These are phyloP conservation scores for Letharia lupina DNA, from an alignment of 495 filamentous ascomycete species.

Conservation along the genomic window DNA sequence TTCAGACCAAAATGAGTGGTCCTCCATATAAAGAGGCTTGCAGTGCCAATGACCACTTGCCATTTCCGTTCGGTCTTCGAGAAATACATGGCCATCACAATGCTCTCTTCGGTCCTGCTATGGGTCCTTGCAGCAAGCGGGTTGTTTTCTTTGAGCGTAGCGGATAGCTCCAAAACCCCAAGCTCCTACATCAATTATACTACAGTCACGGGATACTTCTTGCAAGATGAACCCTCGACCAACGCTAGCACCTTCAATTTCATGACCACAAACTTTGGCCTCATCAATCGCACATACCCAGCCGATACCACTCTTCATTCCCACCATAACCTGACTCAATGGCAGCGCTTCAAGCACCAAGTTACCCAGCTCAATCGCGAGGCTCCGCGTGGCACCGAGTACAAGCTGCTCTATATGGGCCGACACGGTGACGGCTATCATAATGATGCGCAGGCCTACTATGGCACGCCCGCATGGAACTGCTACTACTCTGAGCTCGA, in stretches of 20 bases:
- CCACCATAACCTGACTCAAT: constrained; percentile 45
- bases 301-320: constrained; percentile 32
- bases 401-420: constrained; percentile 62
- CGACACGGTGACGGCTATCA: constrained; percentile 68
- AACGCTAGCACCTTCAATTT: constrained; percentile 59
- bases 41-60: background rate
- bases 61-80: background rate
- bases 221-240: constrained; percentile 58
- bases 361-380: constrained; percentile 47
- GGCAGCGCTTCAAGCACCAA: constrained; percentile 55
- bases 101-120: constrained; percentile 6
- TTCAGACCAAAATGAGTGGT: background rate
- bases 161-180: background rate
- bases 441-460: constrained; percentile 55
- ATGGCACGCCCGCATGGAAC: constrained; percentile 61
- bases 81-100: background rate
- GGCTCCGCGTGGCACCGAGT: constrained; percentile 41
- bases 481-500: constrained; percentile 66
- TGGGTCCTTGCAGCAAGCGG: background rate
- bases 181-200: constrained; percentile 46
- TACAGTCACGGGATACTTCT: constrained; percentile 59
- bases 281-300: constrained; percentile 51
- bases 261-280: constrained; percentile 58
- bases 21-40: background rate
- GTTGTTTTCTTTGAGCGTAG: background rate